phyloP scores from a whole-genome alignment of 306 rosid genomes.

The Dalbergia oliveri region DNA sequence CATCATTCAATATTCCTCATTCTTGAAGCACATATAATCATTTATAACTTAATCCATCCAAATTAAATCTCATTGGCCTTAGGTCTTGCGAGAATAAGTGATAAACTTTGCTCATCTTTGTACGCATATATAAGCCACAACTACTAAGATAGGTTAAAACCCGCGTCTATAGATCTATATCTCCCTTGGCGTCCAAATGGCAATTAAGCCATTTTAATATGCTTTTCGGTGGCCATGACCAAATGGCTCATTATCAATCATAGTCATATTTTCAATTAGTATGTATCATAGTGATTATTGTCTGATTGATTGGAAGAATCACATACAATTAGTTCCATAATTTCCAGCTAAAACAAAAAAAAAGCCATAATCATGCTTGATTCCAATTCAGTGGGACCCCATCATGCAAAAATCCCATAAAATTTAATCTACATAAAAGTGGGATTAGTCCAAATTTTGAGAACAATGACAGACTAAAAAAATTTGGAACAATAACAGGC shows the following conservation, averaged over 20 bases:
- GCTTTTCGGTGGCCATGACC: constrained; percentile 35
- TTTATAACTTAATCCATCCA: not conserved
- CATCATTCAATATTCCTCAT: not conserved
- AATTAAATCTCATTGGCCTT: not conserved
- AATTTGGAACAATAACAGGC: not conserved
- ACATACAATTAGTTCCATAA: not conserved
- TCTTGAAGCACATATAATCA: not conserved
- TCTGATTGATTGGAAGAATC: constrained; percentile 35
- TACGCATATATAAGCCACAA: not conserved
- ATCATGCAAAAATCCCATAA: not conserved
- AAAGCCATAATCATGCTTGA: constrained; percentile 27
- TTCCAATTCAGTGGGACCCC: constrained; percentile 42
- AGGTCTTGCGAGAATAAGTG: not conserved
- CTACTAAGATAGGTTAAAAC: not conserved
- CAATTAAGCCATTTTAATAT: not conserved
- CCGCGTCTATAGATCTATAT: not conserved
- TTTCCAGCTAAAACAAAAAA: not conserved
- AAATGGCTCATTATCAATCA: constrained; percentile 45
- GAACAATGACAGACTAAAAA: not conserved
- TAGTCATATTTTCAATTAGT: constrained; percentile 7
- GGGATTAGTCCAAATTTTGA: constrained; percentile 7
- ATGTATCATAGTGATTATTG: constrained; percentile 1
- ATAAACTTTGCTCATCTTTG: no score
- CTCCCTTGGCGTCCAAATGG: constrained; percentile 24
- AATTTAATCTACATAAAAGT: not conserved